A percentile compares a stretch with the other conserved stretches of the same genome.
Evolutionary conservation across 1,284 basidiomycete species (phyloP).

Genomic region (Irpex sp.): DNA sequence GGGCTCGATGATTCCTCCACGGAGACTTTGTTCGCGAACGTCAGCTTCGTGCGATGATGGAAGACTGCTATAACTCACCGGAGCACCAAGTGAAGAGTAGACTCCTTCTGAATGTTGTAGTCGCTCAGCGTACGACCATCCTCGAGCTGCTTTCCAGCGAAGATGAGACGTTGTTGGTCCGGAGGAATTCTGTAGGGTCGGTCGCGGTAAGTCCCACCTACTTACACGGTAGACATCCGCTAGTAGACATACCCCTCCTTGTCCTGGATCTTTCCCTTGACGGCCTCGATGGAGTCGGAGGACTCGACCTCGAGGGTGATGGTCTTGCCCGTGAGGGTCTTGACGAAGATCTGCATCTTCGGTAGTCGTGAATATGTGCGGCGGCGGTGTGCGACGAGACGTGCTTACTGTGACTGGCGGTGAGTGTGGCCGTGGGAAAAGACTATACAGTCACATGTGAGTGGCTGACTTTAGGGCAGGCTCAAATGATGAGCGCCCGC

Average conservation of each 20-base stretch:
- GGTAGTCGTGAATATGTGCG: constrained; percentile 19
- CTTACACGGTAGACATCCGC: background rate
- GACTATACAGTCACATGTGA: constrained; percentile 39
- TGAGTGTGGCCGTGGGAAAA: constrained; percentile 28
- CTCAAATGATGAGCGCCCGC: background rate
- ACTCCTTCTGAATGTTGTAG: constrained; percentile 96
- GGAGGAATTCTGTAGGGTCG: constrained; percentile 71
- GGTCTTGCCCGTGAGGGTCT: constrained; percentile 98
- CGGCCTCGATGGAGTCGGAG: constrained; percentile 97
- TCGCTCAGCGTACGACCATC: constrained; percentile 88
- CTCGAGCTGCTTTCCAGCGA: constrained; percentile 97
- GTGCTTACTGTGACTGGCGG: constrained; percentile 23
- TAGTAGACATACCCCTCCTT: constrained; percentile 80
- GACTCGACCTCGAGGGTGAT: constrained; percentile 98
- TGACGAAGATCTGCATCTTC: constrained; percentile 93
- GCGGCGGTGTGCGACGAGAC: constrained; percentile 17
- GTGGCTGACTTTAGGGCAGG: constrained; percentile 45
- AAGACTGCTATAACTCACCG: constrained; percentile 45
- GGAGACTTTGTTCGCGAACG: constrained; percentile 57
- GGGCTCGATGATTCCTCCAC: constrained; percentile 98
- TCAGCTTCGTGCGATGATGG: background rate
- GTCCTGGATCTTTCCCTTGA: constrained; percentile 95
- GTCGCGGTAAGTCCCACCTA: background rate
- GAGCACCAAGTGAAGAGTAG: constrained; percentile 94
- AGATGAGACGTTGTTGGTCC: constrained; percentile 97